These are phyloP conservation scores for Pseudonitzschia pungens DNA, from an alignment of 108 stramenopile genomes.

Conservation along the genomic window DNA sequence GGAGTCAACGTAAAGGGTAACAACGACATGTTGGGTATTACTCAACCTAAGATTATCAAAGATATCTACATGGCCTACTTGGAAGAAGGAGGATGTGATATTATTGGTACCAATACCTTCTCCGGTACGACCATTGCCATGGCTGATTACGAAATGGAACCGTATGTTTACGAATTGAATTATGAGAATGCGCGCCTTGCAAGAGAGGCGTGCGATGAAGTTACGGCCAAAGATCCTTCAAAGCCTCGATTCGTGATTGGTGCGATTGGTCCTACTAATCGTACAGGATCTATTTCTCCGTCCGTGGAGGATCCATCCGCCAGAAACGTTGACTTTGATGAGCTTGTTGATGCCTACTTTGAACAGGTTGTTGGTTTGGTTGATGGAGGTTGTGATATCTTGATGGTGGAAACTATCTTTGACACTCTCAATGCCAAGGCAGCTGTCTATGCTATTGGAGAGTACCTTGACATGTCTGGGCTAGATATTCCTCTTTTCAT, in stretches of 20 bases:
- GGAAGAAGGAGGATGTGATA: slow-evolving; percentile 86
- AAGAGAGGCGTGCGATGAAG: slow-evolving; percentile 95
- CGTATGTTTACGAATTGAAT: slow-evolving; percentile 94
- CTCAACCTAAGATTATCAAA: slow-evolving; percentile 93
- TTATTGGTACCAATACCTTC: slow-evolving; percentile 99
- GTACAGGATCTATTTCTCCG: slow-evolving; percentile 95
- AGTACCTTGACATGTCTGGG: slow-evolving; percentile 88
- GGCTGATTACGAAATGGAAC: slow-evolving; percentile 98
- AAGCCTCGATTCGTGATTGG: slow-evolving; percentile 97
- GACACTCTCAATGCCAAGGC: slow-evolving; percentile 99
- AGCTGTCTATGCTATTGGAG: slow-evolving; percentile 91
- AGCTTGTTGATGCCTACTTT: slow-evolving; percentile 96
- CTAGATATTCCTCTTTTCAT: slow-evolving; percentile 96
- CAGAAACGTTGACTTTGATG: slow-evolving; percentile 97
- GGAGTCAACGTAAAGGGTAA: slow-evolving; percentile 93
- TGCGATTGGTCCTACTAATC: slow-evolving; percentile 97
- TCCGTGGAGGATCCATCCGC: slow-evolving; percentile 93
- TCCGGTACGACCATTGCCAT: slow-evolving; percentile 97
- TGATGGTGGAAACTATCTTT: slow-evolving; percentile 99
- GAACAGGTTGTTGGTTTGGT: slow-evolving; percentile 94
- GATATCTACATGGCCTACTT: slow-evolving; percentile 94
- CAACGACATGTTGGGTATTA: slow-evolving; percentile 97
- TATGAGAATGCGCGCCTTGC: slow-evolving; percentile 91
- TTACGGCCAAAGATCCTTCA: slow-evolving; percentile 91
- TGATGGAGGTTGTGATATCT: slow-evolving; percentile 94